Percentiles rank a stretch among this genome's conserved stretches.
phyloP scores from a whole-genome alignment of 1,284 basidiomycete species.

The Ustilago shanxiensis region DNA sequence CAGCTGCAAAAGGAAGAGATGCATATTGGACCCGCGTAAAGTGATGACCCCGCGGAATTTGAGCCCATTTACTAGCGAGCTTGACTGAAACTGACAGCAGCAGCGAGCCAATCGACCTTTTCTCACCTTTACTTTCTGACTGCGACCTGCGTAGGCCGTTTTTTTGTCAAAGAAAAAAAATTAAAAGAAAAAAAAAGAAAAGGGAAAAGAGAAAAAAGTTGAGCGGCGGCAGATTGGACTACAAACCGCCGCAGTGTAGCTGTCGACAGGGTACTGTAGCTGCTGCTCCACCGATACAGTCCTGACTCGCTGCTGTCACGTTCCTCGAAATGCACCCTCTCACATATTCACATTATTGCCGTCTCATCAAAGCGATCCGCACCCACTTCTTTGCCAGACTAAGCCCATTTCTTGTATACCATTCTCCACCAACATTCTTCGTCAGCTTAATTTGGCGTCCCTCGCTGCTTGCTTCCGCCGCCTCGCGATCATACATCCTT shows the following conservation, averaged over 20 bases:
- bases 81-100: neutral
- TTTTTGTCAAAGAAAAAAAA: neutral
- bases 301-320: constrained; percentile 6
- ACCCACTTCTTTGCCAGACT: neutral
- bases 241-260: neutral
- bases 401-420: constrained; percentile 8
- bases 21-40: constrained; percentile 2
- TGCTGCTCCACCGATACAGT: neutral
- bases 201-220: constrained; percentile 5
- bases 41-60: constrained; percentile 2
- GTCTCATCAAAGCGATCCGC: constrained; percentile 14
- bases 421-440: neutral
- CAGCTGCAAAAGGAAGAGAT: too few species aligned
- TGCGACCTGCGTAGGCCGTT: neutral
- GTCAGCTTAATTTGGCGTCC: neutral
- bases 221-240: neutral
- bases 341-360: neutral
- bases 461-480: neutral
- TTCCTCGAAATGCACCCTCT: neutral
- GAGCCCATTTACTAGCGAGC: neutral
- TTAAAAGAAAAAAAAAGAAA: neutral
- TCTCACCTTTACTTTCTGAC: neutral
- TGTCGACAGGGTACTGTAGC: neutral
- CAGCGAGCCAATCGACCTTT: neutral
- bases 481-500: neutral